phyloP scores from a whole-genome alignment of 2,329 filamentous ascomycete genomes.

The Blumeriella jaapii region DNA sequence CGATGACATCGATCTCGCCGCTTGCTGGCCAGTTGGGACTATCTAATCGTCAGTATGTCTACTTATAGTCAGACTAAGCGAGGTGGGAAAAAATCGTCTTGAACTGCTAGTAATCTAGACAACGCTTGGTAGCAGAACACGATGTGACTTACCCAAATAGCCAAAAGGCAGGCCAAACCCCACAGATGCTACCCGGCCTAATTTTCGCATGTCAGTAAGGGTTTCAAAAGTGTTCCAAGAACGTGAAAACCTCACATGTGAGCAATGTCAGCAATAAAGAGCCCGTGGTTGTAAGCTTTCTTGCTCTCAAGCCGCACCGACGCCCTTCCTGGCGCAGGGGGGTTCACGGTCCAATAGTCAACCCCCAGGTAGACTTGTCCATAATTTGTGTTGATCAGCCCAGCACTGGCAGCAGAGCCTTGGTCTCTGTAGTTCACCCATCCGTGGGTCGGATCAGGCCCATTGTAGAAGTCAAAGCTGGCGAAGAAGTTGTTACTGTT shows the following conservation, averaged over 20 bases:
- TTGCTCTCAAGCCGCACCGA: constrained; percentile 59
- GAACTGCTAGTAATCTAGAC: no score
- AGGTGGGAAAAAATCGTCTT: no score
- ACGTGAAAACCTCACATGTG: constrained; percentile 49
- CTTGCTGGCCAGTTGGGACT: constrained; percentile 44
- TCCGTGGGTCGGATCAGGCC: constrained; percentile 51
- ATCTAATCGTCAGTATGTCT: no score
- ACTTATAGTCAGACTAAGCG: no score
- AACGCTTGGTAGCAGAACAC: no score
- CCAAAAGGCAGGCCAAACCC: constrained; percentile 62
- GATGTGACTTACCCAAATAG: no score
- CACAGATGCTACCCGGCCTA: constrained; percentile 48
- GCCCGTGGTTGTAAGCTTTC: constrained; percentile 49
- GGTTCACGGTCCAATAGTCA: constrained; percentile 46
- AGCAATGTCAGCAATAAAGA: constrained; percentile 59
- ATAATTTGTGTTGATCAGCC: constrained; percentile 46
- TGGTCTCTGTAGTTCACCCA: constrained; percentile 50
- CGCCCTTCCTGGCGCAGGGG: constrained; percentile 36
- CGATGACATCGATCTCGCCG: constrained; percentile 56
- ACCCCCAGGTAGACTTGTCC: constrained; percentile 56
- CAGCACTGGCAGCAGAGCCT: constrained; percentile 39
- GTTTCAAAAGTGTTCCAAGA: no score
- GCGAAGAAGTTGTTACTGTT: constrained; percentile 33
- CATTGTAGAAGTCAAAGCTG: constrained; percentile 39
- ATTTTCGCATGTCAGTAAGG: background rate